Evolutionary conservation across 2,329 filamentous ascomycete species (phyloP).

Genomic region (Hymenoscyphus occultus): DNA sequence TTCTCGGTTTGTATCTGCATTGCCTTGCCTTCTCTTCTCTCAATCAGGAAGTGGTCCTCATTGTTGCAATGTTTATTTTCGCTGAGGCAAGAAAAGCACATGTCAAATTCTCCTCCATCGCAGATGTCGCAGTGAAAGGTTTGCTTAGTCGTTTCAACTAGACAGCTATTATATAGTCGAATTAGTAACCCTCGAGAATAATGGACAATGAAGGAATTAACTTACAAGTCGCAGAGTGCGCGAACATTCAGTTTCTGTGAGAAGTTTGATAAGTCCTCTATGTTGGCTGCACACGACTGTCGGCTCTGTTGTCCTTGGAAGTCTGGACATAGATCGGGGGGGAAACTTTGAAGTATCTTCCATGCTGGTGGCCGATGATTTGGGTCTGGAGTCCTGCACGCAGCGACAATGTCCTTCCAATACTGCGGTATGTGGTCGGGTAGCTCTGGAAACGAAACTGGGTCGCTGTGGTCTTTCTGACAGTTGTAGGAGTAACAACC

Average conservation of each 20-base stretch:
- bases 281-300: background rate
- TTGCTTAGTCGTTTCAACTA: background rate
- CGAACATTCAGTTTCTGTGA: background rate
- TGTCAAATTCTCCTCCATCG: background rate
- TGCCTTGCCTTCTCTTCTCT: background rate
- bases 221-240: background rate
- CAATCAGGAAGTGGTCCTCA: background rate
- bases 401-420: background rate
- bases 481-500: background rate
- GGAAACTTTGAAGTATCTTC: background rate
- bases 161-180: background rate
- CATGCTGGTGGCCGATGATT: background rate
- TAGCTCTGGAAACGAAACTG: background rate
- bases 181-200: background rate
- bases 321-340: background rate
- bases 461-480: background rate
- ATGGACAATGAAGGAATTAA: background rate
- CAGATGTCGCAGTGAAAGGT: background rate
- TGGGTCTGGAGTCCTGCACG: background rate
- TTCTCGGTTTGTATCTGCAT: background rate
- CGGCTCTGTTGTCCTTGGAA: background rate
- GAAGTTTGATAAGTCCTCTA: background rate
- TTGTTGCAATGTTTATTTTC: background rate
- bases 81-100: background rate
- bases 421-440: background rate